Evolutionary conservation across 768 basidiomycete genomes (phyloP).

Genomic region (Naematelia aurantialba): DNA sequence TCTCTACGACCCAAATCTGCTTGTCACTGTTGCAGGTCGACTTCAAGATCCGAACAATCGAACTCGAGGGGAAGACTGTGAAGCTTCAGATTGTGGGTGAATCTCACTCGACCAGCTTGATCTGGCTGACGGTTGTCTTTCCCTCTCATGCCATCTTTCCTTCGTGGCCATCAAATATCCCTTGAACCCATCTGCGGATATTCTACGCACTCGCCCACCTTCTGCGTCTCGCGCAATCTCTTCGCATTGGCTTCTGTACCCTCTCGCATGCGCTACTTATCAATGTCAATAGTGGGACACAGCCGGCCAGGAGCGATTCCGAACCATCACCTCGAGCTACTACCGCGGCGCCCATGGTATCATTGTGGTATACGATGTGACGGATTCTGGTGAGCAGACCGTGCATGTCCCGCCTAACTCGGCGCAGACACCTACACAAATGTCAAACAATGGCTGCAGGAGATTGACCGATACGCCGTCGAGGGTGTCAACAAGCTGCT

Average conservation of each 20-base stretch:
- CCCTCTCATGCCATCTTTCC: slow-evolving; percentile 3
- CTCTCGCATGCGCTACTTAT: neutral
- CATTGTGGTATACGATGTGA: slow-evolving; percentile 54
- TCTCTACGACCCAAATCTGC: too few species aligned
- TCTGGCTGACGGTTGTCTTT: slow-evolving; percentile 6
- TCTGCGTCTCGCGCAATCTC: neutral
- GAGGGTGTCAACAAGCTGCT: slow-evolving; percentile 99
- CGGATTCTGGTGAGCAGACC: slow-evolving; percentile 36
- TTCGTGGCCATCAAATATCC: neutral
- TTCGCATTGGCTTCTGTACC: neutral
- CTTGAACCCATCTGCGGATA: neutral
- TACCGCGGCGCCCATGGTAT: slow-evolving; percentile 99
- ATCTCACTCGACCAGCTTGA: neutral
- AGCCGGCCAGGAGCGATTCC: slow-evolving; percentile 92
- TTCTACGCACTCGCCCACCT: neutral
- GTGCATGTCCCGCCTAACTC: slow-evolving; percentile 12
- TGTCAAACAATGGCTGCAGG: slow-evolving; percentile 95
- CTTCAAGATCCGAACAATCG: slow-evolving; percentile 84
- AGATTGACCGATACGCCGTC: slow-evolving; percentile 97
- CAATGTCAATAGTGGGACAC: slow-evolving; percentile 79
- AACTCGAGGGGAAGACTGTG: slow-evolving; percentile 95
- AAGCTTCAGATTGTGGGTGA: slow-evolving; percentile 96
- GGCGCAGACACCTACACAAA: slow-evolving; percentile 50
- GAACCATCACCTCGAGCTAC: slow-evolving; percentile 99
- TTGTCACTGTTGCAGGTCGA: too few species aligned